Percentiles rank a stretch among this genome's conserved stretches.
Conservation (phyloP, 441 rosid species). For the Mallotus japonicus region DNA sequence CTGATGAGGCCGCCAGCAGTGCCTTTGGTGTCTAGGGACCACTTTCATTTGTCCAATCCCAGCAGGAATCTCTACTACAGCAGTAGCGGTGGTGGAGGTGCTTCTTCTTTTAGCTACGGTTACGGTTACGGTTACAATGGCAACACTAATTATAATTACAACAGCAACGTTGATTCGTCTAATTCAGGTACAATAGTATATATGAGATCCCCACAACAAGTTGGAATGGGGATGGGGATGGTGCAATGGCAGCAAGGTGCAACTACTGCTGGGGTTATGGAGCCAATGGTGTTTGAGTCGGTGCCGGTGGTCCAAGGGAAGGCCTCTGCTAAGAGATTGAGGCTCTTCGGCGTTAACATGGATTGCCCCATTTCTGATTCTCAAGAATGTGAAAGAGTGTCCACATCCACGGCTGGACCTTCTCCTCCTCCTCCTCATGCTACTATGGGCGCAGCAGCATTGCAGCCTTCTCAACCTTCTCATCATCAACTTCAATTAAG, state of each 20-base stretch:
- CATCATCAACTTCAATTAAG: slow-evolving; percentile 33
- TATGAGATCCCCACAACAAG: slow-evolving; percentile 32
- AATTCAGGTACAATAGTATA: slow-evolving; percentile 29
- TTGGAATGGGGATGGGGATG: slow-evolving; percentile 14
- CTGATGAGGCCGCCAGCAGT: slow-evolving; percentile 33
- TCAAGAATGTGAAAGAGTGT: slow-evolving; percentile 27
- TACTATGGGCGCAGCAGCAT: neutral
- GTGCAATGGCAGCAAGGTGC: slow-evolving; percentile 33
- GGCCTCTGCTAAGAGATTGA: slow-evolving; percentile 45
- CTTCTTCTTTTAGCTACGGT: neutral
- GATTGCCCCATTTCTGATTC: slow-evolving; percentile 47
- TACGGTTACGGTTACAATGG: slow-evolving; percentile 4
- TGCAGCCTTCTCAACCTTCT: slow-evolving; percentile 8
- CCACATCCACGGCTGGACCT: slow-evolving; percentile 13
- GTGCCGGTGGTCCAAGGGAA: slow-evolving; percentile 57
- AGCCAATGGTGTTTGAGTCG: slow-evolving; percentile 47
- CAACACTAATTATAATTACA: neutral
- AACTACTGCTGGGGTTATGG: neutral
- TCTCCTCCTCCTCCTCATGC: neutral
- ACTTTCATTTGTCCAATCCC: slow-evolving; percentile 22
- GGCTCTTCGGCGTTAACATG: slow-evolving; percentile 63
- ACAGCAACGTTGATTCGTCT: slow-evolving; percentile 22
- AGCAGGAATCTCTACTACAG: slow-evolving; percentile 9
- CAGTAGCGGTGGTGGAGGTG: neutral
- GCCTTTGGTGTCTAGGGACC: slow-evolving; percentile 20